A percentile compares a stretch with the other conserved stretches of the same genome.
Conservation (phyloP, 2,329 filamentous ascomycete species). For the Fusarium temperatum region DNA sequence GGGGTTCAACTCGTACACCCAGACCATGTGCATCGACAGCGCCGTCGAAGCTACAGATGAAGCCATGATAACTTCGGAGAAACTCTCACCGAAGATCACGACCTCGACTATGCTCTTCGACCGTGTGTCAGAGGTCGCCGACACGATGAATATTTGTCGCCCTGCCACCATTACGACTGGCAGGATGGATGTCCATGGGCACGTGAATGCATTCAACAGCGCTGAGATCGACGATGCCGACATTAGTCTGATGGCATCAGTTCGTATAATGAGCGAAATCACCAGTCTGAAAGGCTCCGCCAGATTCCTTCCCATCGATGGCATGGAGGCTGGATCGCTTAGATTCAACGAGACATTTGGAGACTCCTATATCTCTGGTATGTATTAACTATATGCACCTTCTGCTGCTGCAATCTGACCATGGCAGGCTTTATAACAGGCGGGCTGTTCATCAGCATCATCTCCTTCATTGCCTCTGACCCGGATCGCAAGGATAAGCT, state of each 20-base stretch:
- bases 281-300: not conserved
- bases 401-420: not conserved
- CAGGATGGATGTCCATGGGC: not conserved
- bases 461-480: conserved; percentile 1
- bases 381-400: rapidly evolving
- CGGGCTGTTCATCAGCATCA: not conserved
- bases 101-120: not conserved
- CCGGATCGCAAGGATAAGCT: not conserved
- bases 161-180: not conserved
- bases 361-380: not conserved
- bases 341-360: not conserved
- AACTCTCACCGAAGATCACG: not conserved
- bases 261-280: conserved; percentile 14
- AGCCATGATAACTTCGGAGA: not conserved
- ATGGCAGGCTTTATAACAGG: conserved; percentile 8
- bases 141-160: conserved; percentile 1
- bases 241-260: not conserved
- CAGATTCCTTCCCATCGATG: not conserved
- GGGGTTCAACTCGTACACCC: conserved; percentile 12
- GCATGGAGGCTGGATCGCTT: not conserved
- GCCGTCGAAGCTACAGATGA: not conserved
- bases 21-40: not conserved
- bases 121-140: not conserved
- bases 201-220: not conserved
- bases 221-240: conserved; percentile 13